Base-by-base conservation (phyloP, 306 rosid genomes). In the Cucurbita argyrosperma region DNA sequence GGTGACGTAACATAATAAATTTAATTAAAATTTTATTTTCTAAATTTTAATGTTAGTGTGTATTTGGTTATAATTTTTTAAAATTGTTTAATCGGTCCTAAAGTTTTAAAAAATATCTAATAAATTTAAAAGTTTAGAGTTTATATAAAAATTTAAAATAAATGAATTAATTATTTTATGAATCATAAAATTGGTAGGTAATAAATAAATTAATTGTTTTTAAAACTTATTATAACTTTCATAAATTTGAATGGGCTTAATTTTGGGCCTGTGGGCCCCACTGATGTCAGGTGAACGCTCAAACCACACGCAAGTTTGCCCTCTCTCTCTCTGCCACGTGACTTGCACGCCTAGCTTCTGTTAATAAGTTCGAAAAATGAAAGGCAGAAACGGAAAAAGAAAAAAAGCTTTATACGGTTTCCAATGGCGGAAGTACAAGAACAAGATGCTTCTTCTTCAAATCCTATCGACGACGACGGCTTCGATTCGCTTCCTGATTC, bases 401-500 rank as follows among this genome's bases (percentile, higher is more conserved):
- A 30, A 30, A 30, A 30, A 30, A 30, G 35, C 35, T 30, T 30
- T 30, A 30, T 30, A 30, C 4, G 35, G 19, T 12, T n/a, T 46
- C 23, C 73, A 54, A 68, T 68, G 73, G 72, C 54, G 6, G 21
- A 37, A 12, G 54, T 12, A 50, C 54, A 50, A 50, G 7, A 50
- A 13, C 54, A 50, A 50, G 1, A 50, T 50, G 16, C 54, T 19
- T 23, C 14, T 39, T n/a, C 52, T 47, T 45, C 56, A 2, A 67
- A 5, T 18, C 6, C 0, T 18, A 19, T 1, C 56, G 16, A 51
- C 40, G 73, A 47, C 19, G 82, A 81, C 65, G 71, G 52, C 77
- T 86, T 86, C 38, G 88, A 86, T 78, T 78, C 23, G 1, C 75
- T 86, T 40, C 86, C 83, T 0, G 90, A 84, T 76, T 51, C 84